Base-by-base conservation (phyloP, 2,329 filamentous ascomycete genomes). In the Trichoderma pleuroti region DNA sequence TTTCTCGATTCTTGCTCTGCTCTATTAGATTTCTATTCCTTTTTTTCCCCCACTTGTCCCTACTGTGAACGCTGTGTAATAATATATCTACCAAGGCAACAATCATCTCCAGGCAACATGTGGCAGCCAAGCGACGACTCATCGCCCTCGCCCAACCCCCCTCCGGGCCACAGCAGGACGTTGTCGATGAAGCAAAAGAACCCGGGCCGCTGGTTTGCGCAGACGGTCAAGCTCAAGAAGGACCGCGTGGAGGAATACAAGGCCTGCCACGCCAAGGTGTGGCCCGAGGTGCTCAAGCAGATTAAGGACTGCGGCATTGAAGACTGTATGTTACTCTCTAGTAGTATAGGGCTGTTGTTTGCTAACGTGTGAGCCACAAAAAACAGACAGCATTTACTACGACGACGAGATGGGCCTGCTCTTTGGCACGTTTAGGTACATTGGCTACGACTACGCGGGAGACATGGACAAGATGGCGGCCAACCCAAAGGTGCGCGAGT, bases 401-500 rank as follows among this genome's bases (percentile, higher is more conserved):
- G 90, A 93, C 76, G 84, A 89, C 14, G 81, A 78, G 6, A 86
- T 86, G 0, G 82, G 87, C 68, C 90, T 90, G 54, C 84, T 95
- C 1, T 94, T 94, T 77, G 91, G 91, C 0, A 89, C 84, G 28
- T 93, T 94, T 84, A 94, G 93, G 78, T 95, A 94, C 76, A 84
- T 91, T n/a, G 92, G 93, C 0, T 86, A 86, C 72, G 86, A 93
- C 73, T 94, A 88, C 72, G 89, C 87, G 3, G 90, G 84, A 11
- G 92, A 95, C 77, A 94, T 95, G 93, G 86, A 88, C 79, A 85
- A 84, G 72, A 94, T 94, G 92, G 85, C 86, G 1, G 88, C 88
- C 70, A 93, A 94, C 75, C 86, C 88, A 1, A 90, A 90, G 76
- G 91, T 94, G 39, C 86, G 88, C 69, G 89, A 92, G 79, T 95